Base-by-base conservation (phyloP, 352 stramenopile genomes). In the Pythium dissimile region DNA sequence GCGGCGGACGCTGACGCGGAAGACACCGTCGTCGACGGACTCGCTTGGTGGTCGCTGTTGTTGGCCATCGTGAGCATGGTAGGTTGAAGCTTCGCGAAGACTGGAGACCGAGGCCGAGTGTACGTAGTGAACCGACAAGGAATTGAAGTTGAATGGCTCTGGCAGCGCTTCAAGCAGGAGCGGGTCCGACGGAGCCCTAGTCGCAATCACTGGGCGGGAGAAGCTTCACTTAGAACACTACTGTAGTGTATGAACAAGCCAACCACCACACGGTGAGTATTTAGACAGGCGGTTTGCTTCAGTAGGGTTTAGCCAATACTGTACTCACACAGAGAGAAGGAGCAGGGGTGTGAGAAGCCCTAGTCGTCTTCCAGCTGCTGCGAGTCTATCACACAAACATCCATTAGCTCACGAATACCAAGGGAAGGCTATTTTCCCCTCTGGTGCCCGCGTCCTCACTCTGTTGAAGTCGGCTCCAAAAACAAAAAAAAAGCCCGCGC, bases 91-190 rank as follows among this genome's bases (percentile, higher is more conserved):
- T 21, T 32, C 21, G 37, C 6, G 37, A 44, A 18, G n/a, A 5
- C 3, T 8, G 30, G 7, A 39, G 28, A 28, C 21, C 38, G 18
- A 44, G 26, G 16, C 38, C n/a, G 3, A 3, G 15, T 16, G 18
- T 21, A 41, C 18, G 9, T 24, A 30, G 38, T 27, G n/a, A 27
- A 39, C 59, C 5, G 45, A 45, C 23, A 35, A 30, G 38, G 59
- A 60, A 76, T 90, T 90, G 80, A 90, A 90, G 80, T 88, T 90
- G 72, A 74, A 57, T 84, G 77, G 77, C 72, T 87, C 70, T 58
- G 71, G 30, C 30, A 63, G 32, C 74, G 71, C 79, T 89, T 87
- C 77, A 89, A 89, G 75, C 79, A 67, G 76, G 20, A 42, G 16
- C 31, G 51, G 13, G 18, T 13, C 13, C 30, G 20, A 31, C 30